phyloP scores from a whole-genome alignment of 306 rosid species.

The apple (Malus domestica) region ASM211411v1 NC_041804.1:25240001-25240500 shows the following conservation, averaged over 20 bases:
- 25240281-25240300: no score
- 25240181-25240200: no score
- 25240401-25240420: not conserved
- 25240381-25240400: not conserved
- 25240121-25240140: no score
- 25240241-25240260: no score
- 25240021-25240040: not conserved
- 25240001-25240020: not conserved
- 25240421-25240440: conserved; percentile 2
- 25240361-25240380: not conserved
- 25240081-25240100: not conserved
- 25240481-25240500: conserved; percentile 94
- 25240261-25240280: no score
- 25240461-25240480: conserved; percentile 99
- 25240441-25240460: conserved; percentile 10
- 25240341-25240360: no score
- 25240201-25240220: no score
- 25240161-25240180: no score
- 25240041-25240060: not conserved
- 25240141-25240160: no score
- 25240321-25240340: no score
- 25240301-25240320: no score
- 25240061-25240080: not conserved
- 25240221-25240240: no score
- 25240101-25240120: not conserved